phyloP scores from a whole-genome alignment of 2,329 filamentous ascomycete genomes.

The Fusarium sulawesiense region DNA sequence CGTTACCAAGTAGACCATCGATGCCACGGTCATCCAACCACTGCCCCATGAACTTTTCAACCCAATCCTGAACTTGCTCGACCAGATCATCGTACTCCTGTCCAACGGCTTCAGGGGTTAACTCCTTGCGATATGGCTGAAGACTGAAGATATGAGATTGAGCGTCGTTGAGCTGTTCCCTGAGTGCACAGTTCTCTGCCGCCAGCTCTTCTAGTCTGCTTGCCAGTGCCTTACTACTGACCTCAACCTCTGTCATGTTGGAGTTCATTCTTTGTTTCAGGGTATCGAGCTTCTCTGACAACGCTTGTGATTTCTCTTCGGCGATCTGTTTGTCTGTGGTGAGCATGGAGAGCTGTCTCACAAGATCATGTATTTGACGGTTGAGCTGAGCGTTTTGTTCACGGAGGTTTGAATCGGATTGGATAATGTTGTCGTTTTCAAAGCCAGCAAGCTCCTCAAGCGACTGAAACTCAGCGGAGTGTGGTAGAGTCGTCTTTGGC shows the following conservation, averaged over 20 bases:
- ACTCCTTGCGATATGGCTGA: slow-evolving; percentile 54
- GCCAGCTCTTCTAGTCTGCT: slow-evolving; percentile 39
- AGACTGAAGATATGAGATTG: slow-evolving; percentile 56
- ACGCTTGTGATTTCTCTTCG: slow-evolving; percentile 46
- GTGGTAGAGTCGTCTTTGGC: slow-evolving; percentile 4
- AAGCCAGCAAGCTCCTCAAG: slow-evolving; percentile 34
- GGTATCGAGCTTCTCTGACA: slow-evolving; percentile 40
- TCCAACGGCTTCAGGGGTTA: slow-evolving; percentile 52
- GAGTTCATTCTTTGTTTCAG: slow-evolving; percentile 43
- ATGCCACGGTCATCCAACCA: slow-evolving; percentile 47
- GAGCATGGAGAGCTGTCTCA: slow-evolving; percentile 30
- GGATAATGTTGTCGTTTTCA: slow-evolving; percentile 20
- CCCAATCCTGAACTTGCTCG: slow-evolving; percentile 52
- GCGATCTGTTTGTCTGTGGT: slow-evolving; percentile 47
- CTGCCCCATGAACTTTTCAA: slow-evolving; percentile 50
- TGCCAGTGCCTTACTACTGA: slow-evolving; percentile 39
- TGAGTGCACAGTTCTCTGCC: slow-evolving; percentile 46
- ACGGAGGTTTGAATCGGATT: slow-evolving; percentile 16
- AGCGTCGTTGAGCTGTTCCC: slow-evolving; percentile 50
- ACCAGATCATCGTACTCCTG: slow-evolving; percentile 53
- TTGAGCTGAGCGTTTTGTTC: slow-evolving; percentile 34
- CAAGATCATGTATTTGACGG: slow-evolving; percentile 40
- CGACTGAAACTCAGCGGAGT: slow-evolving; percentile 32
- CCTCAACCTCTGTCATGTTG: slow-evolving; percentile 39
- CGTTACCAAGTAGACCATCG: slow-evolving; percentile 36